Conservation (phyloP, 305 asterid genomes). For the Fraxinus xanthoxyloides region DNA sequence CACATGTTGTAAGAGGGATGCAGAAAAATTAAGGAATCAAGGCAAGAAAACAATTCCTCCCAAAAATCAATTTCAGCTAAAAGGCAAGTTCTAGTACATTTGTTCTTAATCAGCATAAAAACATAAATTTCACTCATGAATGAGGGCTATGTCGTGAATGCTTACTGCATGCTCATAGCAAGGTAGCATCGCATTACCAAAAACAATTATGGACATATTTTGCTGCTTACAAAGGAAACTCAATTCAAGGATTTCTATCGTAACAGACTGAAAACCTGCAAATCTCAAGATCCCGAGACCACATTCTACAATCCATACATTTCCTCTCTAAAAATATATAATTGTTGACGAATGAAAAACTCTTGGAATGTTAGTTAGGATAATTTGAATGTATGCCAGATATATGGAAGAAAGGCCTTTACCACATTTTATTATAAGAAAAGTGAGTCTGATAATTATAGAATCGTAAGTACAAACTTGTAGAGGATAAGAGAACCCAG, state of each 20-base stretch:
- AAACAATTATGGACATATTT: neutral
- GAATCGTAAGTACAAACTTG: neutral
- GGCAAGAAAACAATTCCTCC: neutral
- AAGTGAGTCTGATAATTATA: neutral
- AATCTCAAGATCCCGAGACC: neutral
- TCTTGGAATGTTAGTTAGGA: neutral
- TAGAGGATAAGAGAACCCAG: neutral
- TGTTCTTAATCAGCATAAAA: neutral
- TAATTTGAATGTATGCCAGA: neutral
- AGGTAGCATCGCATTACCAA: neutral
- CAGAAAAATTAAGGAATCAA: neutral
- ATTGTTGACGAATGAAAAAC: neutral
- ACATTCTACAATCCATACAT: neutral
- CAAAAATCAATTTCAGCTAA: neutral
- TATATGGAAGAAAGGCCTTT: neutral
- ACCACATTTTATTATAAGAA: neutral
- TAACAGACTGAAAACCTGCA: neutral
- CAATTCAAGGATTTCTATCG: neutral
- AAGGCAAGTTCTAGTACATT: neutral
- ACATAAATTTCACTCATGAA: neutral
- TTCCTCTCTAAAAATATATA: neutral
- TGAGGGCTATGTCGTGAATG: neutral
- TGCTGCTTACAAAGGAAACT: neutral
- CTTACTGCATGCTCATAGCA: neutral
- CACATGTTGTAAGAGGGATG: neutral